Evolutionary conservation across 2,329 filamentous ascomycete genomes (phyloP).

Genomic region (Stagonosporopsis chrysanthemi): DNA sequence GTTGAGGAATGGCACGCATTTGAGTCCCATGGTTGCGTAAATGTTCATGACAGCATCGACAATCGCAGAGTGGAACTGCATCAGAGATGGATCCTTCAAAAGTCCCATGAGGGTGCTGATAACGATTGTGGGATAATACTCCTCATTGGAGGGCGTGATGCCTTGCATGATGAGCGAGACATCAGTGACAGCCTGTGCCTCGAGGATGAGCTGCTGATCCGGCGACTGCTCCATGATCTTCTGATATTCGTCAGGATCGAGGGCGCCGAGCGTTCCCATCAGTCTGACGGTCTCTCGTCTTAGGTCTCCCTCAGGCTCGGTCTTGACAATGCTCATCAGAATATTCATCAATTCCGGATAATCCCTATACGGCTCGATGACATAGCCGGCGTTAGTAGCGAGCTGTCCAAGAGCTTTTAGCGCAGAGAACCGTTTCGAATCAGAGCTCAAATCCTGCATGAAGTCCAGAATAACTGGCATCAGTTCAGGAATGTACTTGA

Average conservation of each 20-base stretch:
- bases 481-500: slow-evolving; percentile 85
- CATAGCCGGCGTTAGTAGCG: slow-evolving; percentile 95
- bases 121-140: slow-evolving; percentile 97
- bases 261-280: slow-evolving; percentile 90
- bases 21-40: slow-evolving; percentile 92
- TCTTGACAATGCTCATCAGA: slow-evolving; percentile 91
- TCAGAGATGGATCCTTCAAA: slow-evolving; percentile 86
- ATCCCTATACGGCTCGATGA: slow-evolving; percentile 93
- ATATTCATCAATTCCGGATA: slow-evolving; percentile 94
- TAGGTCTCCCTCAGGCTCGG: slow-evolving; percentile 84
- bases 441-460: slow-evolving; percentile 90
- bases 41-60: slow-evolving; percentile 99
- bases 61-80: slow-evolving; percentile 89
- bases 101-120: slow-evolving; percentile 95
- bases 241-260: slow-evolving; percentile 96
- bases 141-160: slow-evolving; percentile 93
- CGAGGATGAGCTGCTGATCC: slow-evolving; percentile 75
- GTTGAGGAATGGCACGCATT: slow-evolving; percentile 93
- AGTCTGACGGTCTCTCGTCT: slow-evolving; percentile 95
- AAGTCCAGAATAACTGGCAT: slow-evolving; percentile 97
- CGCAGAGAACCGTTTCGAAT: slow-evolving; percentile 88
- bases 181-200: slow-evolving; percentile 79
- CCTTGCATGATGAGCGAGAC: slow-evolving; percentile 98
- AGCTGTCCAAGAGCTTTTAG: slow-evolving; percentile 89
- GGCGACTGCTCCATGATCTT: slow-evolving; percentile 90